Evolutionary conservation across 2,329 filamentous ascomycete species (phyloP).

Genomic region (Knufia petricola): DNA sequence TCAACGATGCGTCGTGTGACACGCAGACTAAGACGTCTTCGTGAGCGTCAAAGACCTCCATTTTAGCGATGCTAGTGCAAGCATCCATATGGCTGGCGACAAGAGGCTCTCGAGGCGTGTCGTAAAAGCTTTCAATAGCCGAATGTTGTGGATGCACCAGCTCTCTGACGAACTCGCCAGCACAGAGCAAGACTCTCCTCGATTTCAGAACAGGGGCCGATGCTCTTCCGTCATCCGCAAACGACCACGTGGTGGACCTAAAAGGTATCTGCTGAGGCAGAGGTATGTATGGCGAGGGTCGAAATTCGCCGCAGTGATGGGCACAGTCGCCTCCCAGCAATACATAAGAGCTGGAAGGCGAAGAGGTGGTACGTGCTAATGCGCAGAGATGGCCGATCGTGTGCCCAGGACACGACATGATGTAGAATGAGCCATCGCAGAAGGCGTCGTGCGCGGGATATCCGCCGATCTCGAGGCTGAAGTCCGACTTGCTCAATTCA

Average conservation of each 20-base stretch:
- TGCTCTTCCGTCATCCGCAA: background rate
- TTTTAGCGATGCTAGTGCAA: conserved; percentile 12
- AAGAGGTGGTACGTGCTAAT: conserved; percentile 36
- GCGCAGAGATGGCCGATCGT: conserved; percentile 42
- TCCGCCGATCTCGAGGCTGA: conserved; percentile 23
- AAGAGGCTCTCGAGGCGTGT: conserved; percentile 3
- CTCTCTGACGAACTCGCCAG: conserved; percentile 5
- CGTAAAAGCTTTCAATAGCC: conserved; percentile 24
- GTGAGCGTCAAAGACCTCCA: conserved; percentile 21
- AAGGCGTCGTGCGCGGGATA: conserved; percentile 37
- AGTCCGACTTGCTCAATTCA: background rate
- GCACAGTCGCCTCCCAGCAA: conserved; percentile 43
- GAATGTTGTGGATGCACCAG: conserved; percentile 7
- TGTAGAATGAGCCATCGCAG: conserved; percentile 33
- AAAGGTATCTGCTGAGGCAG: conserved; percentile 5
- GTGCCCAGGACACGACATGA: conserved; percentile 39
- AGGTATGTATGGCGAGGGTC: conserved; percentile 26
- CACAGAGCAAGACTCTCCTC: conserved; percentile 1
- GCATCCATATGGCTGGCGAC: conserved; percentile 9
- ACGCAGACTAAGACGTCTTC: conserved; percentile 25
- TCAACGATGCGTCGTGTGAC: conserved; percentile 24
- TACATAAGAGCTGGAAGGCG: conserved; percentile 31
- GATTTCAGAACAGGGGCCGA: background rate
- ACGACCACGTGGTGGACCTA: background rate
- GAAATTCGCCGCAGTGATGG: conserved; percentile 38